Base-by-base conservation (phyloP, 176 grass and related monocot genomes). In the Raddia guianensis region DNA sequence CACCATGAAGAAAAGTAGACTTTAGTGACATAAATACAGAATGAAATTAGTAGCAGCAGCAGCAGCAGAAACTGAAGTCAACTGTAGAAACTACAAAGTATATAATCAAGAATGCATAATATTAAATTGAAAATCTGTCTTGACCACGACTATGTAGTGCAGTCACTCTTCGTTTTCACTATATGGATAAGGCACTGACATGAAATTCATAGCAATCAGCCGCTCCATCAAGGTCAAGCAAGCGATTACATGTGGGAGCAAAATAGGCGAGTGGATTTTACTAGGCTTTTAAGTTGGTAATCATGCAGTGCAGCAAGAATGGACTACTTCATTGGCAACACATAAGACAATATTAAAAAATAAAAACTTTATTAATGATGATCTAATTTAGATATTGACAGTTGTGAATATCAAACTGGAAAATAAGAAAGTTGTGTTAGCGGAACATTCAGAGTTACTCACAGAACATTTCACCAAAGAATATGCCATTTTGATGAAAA, bases 1-100 rank as follows among this genome's bases (percentile, higher is more conserved):
- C 66, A 58, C 2, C 50, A 69, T 57, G 43, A 63, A 34, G 5
- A 86, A 77, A 86, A 16, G 8, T 61, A 55, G 88, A 86, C 7
- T 69, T 86, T 0, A 83, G 75, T 83, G 11, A 42, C n/a, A 51
- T 33, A 67, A 61, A 16, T 7, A 74, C 13, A 33, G 33, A 83
- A 54, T 15, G 12, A 47, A 40, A 75, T 46, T 12, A 45, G 35
- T 20, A 76, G 63, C 43, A 73, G 75, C 10, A 54, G 32, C 1
- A 8, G 49, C 63, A 6, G 16, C 21, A 33, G 9, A 54, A 66
- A 15, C 43, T 59, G 40, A 58, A 81, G 72, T 42, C 57, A 49
- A 33, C 49, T 32, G 18, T 1, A 76, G 45, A 70, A 80, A 61
- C 48, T 64, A 62, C 1, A 12, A 43, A 40, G 60, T 62, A 34